Evolutionary conservation across 257 asterid genomes (phyloP).

Genomic region (Nicotiana undulata): DNA sequence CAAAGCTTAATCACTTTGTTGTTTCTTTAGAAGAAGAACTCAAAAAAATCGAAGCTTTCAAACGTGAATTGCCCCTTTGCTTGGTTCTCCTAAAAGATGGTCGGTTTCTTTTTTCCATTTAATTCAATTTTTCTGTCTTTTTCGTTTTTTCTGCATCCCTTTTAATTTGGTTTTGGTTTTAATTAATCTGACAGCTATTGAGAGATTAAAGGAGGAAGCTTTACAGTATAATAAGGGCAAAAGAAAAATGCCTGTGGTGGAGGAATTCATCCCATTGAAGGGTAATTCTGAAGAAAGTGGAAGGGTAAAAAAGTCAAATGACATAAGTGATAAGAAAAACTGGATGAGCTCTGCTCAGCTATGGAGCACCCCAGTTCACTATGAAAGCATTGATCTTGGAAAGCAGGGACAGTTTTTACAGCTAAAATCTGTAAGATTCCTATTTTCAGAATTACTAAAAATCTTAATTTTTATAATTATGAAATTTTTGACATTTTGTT

Average conservation of each 20-base stretch:
- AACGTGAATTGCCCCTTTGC: slow-evolving; percentile 30
- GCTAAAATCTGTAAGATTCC: slow-evolving; percentile 22
- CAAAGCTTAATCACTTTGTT: slow-evolving; percentile 13
- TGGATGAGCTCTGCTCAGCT: slow-evolving; percentile 57
- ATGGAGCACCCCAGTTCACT: slow-evolving; percentile 45
- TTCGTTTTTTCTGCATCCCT: not conserved
- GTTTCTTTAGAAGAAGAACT: slow-evolving; percentile 27
- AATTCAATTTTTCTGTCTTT: not conserved
- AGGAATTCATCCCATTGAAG: slow-evolving; percentile 19
- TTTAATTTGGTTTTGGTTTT: not conserved
- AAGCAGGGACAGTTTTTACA: not conserved
- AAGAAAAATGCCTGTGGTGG: slow-evolving; percentile 14
- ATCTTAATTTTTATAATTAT: not conserved
- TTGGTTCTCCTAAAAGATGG: slow-evolving; percentile 31
- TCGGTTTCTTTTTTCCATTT: not conserved
- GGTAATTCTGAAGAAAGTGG: slow-evolving; percentile 4
- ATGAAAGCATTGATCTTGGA: slow-evolving; percentile 12
- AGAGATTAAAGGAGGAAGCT: slow-evolving; percentile 34
- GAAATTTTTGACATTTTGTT: not conserved
- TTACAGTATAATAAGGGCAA: slow-evolving; percentile 19
- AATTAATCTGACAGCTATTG: slow-evolving; percentile 34
- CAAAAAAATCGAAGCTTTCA: slow-evolving; percentile 17
- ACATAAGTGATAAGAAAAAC: slow-evolving; percentile 31
- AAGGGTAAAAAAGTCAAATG: slow-evolving; percentile 33
- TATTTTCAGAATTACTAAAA: not conserved